Evolutionary conservation across 2,329 filamentous ascomycete species (phyloP).

Genomic region (Phaeosphaeria sp.): DNA sequence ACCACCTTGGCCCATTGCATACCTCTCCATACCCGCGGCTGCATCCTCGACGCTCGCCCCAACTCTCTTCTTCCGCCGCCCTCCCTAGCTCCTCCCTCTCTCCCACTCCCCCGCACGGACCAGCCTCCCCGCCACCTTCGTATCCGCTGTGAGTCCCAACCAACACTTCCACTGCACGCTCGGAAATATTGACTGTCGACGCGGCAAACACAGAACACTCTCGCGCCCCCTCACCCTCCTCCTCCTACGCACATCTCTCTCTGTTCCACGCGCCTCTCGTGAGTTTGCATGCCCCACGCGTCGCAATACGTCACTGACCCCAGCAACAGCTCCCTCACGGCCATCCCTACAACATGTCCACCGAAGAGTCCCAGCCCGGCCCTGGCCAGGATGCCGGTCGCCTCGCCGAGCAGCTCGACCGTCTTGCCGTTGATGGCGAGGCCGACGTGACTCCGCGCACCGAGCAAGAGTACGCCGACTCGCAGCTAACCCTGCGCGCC

Average conservation of each 20-base stretch:
- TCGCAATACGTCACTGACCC: conserved; percentile 38
- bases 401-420: conserved; percentile 52
- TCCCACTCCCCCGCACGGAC: conserved; percentile 35
- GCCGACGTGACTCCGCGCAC: conserved; percentile 85
- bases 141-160: conserved; percentile 36
- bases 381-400: conserved; percentile 43
- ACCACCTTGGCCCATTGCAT: conserved; percentile 26
- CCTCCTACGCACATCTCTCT: conserved; percentile 3
- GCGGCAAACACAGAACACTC: conserved; percentile 16
- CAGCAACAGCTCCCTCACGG: conserved; percentile 29
- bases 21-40: conserved; percentile 12
- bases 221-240: conserved; percentile 13
- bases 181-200: conserved; percentile 30
- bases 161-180: conserved; percentile 24
- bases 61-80: conserved; percentile 25
- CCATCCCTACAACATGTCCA: conserved; percentile 51
- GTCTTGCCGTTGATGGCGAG: conserved; percentile 48
- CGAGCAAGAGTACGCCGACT: conserved; percentile 93
- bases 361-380: conserved; percentile 46
- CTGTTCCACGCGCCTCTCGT: conserved; percentile 17
- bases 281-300: conserved; percentile 19
- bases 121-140: conserved; percentile 45
- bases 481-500: conserved; percentile 91
- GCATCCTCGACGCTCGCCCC: conserved; percentile 8
- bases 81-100: conserved; percentile 21